These are phyloP conservation scores for Emmonsiellopsis sp. DNA, from an alignment of 2,329 filamentous ascomycete genomes.

Conservation along the genomic window DNA sequence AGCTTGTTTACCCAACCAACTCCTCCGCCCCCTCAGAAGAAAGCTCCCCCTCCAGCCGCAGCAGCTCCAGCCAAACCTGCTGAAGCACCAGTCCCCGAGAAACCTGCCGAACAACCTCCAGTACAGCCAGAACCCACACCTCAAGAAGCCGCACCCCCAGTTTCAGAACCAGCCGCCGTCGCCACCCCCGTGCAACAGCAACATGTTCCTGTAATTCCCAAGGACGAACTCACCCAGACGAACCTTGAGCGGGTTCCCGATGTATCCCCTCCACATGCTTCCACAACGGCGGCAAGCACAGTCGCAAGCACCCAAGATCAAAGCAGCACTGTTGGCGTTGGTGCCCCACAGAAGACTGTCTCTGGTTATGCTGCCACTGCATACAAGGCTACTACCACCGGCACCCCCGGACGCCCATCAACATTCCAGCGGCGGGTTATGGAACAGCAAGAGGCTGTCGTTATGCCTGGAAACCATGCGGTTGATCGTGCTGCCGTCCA, in stretches of 20 bases:
- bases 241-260: slow-evolving; percentile 90
- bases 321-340: slow-evolving; percentile 49
- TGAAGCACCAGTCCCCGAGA: slow-evolving; percentile 27
- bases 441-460: slow-evolving; percentile 94
- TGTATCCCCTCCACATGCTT: slow-evolving; percentile 64
- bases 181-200: slow-evolving; percentile 32
- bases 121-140: slow-evolving; percentile 14
- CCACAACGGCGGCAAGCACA: slow-evolving; percentile 80
- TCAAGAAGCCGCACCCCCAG: slow-evolving; percentile 31
- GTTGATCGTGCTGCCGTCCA: slow-evolving; percentile 89
- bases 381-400: slow-evolving; percentile 59
- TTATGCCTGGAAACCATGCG: slow-evolving; percentile 95
- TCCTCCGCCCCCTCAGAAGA: slow-evolving; percentile 41
- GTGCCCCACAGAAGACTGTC: slow-evolving; percentile 42
- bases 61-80: slow-evolving; percentile 19
- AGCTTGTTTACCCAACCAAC: slow-evolving; percentile 63
- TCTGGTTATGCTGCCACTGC: slow-evolving; percentile 75
- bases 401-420: slow-evolving; percentile 53
- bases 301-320: slow-evolving; percentile 78
- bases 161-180: slow-evolving; percentile 26
- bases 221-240: slow-evolving; percentile 77
- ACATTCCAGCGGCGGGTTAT: slow-evolving; percentile 79
- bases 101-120: slow-evolving; percentile 14
- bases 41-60: slow-evolving; percentile 37
- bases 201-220: slow-evolving; percentile 49